Evolutionary conservation across 2,329 filamentous ascomycete genomes (phyloP).

Genomic region (Fusarium coffeatum): DNA sequence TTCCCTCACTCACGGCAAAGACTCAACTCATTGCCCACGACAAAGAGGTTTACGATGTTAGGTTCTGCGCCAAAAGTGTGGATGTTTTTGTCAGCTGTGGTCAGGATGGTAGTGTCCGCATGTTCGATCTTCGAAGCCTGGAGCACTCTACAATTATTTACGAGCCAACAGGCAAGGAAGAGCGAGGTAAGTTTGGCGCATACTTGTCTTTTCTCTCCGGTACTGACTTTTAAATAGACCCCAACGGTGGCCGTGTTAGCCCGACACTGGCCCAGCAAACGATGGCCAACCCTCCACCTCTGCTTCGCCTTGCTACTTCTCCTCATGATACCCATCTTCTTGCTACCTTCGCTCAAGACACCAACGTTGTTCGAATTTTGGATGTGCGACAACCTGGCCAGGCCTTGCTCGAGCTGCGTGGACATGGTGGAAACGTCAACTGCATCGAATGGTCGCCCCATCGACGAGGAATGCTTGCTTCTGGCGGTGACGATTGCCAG

Average conservation of each 20-base stretch:
- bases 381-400: slow-evolving; percentile 97
- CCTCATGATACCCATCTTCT: slow-evolving; percentile 95
- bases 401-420: slow-evolving; percentile 90
- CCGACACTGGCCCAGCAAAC: slow-evolving; percentile 82
- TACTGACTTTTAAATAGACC: slow-evolving; percentile 52
- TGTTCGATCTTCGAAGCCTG: slow-evolving; percentile 96
- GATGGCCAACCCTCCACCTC: slow-evolving; percentile 79
- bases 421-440: slow-evolving; percentile 86
- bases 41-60: slow-evolving; percentile 98
- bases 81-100: slow-evolving; percentile 99
- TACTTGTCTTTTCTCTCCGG: too few species aligned
- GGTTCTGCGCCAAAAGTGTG: slow-evolving; percentile 98
- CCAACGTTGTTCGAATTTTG: slow-evolving; percentile 90
- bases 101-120: slow-evolving; percentile 95
- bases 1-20: slow-evolving; percentile 96
- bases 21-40: slow-evolving; percentile 98
- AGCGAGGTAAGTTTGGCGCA: slow-evolving; percentile 66
- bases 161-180: slow-evolving; percentile 90
- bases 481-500: slow-evolving; percentile 90
- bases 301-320: slow-evolving; percentile 86
- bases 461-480: slow-evolving; percentile 87
- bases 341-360: slow-evolving; percentile 96
- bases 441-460: slow-evolving; percentile 96
- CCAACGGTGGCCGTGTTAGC: slow-evolving; percentile 73
- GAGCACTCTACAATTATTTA: slow-evolving; percentile 99